Percentiles rank a stretch among this genome's conserved stretches.
phyloP scores from a whole-genome alignment of 2,329 filamentous ascomycete genomes.

The Coniochaeta sp. region DNA sequence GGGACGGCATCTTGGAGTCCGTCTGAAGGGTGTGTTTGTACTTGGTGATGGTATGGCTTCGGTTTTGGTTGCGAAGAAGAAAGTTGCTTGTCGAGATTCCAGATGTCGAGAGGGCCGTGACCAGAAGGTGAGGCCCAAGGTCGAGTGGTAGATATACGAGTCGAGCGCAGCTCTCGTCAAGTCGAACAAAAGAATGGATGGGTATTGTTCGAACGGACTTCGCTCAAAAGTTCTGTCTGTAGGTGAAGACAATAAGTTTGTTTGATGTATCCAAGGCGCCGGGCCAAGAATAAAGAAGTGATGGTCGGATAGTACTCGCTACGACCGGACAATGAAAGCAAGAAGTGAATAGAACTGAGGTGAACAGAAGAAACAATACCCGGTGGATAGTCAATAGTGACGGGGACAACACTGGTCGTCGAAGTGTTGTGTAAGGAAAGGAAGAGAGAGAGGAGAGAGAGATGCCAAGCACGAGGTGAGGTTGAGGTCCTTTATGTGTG shows the following conservation, averaged over 20 bases:
- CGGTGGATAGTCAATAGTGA: neutral
- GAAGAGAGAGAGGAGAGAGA: neutral
- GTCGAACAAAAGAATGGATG: neutral
- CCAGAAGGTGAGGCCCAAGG: neutral
- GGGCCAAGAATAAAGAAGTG: neutral
- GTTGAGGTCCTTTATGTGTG: constrained; percentile 1
- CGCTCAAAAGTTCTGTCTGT: neutral
- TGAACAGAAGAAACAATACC: neutral
- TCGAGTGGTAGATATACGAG: neutral
- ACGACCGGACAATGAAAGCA: neutral
- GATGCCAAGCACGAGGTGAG: neutral
- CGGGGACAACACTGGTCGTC: neutral
- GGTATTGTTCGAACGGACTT: neutral
- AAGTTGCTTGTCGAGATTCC: neutral
- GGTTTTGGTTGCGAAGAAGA: neutral
- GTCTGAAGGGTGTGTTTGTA: neutral
- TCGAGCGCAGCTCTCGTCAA: neutral
- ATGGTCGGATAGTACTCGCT: neutral
- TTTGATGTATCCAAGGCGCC: neutral
- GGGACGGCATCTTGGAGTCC: neutral
- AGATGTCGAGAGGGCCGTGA: neutral
- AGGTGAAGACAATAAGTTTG: neutral
- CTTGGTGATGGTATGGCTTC: neutral
- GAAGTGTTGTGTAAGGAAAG: neutral
- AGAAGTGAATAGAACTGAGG: neutral